Base-by-base conservation (phyloP, 108 stramenopile genomes). In the Epithemia pelagica region DNA sequence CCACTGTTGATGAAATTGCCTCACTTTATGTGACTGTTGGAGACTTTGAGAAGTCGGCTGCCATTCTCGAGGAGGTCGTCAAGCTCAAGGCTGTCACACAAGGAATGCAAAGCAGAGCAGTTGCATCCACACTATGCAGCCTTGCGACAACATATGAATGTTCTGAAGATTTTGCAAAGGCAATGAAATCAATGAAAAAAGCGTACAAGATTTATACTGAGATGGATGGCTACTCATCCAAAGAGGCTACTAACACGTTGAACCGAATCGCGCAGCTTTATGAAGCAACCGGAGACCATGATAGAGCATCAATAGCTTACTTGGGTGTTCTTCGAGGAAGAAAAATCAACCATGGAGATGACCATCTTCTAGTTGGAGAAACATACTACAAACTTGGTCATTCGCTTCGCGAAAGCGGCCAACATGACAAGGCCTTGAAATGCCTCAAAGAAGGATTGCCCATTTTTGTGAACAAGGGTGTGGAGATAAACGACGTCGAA, bases 391-490 rank as follows among this genome's bases (percentile, higher is more conserved):
- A 76, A 54, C 72, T 84, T 28, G 83, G 79, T 28, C 67, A 69
- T 0, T 75, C 72, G 15, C 77, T 84, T 29, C 77, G 78, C 2
- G 69, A 81, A 61, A 78, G 62, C 32, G 69, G 72, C 2, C 79
- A 84, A 53, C 60, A 62, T 54, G 77, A 84, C 7, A 84, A 84
- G 58, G 77, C 83, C 0, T 70, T 84, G 66, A 84, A 81, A 65
- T 84, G 83, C 62, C 78, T 81, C 74, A 84, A 81, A 66, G 79
- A 81, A 68, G 77, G 79, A 26, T 59, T 84, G 54, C 77, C 79
- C 32, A 78, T 84, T 25, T 81, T 80, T 59, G 76, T 80, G 32
- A 67, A 70, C 19, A 74, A 81, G 52, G 83, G 77, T 24, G 75
- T 78, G 30, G 69, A 75, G 25, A 78, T 76, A 60, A 69, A 78